Evolutionary conservation across 2,329 filamentous ascomycete species (phyloP), one percentile per base, ranked within the genome.

Genomic region (Cladosporium sp.): DNA sequence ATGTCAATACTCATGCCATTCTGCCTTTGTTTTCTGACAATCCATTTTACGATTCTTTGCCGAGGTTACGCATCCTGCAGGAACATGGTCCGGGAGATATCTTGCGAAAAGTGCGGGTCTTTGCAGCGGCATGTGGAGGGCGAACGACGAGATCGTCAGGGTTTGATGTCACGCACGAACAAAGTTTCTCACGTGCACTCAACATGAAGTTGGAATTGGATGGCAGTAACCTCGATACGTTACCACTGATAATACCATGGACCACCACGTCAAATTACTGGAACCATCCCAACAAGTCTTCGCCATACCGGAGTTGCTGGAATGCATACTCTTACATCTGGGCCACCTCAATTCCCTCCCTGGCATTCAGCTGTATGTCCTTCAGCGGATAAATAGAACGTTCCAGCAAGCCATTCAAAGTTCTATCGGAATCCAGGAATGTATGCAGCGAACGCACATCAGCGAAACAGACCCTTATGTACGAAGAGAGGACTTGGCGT

Each of bases 101-200:
- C 12, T 23, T 52, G 49, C 21, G 60, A 40, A 31, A 62, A 53
- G 3, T 62, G 60, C 49, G 49, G 60, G 49, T 53, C 60, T 55
- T 37, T 14, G 21, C 12, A 40, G 49, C 60, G 60, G 60, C 37
- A 62, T 62, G 60, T 62, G 60, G 60, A 55, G 60, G 60, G 21
- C 33, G 60, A 53, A 55, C 52, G 52, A 40, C 60, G 31, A 62
- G 46, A 53, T 37, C 46, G 37, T 59, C 58, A 31, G 29, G 26
- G 26, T 49, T 53, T 62, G 46, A 62, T 62, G 60, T 62, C 60
- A 62, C 33, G 44, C 14, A 37, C n/a, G 37, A 35, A 58, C 23
- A 14, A 23, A 40, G 14, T 35, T 16, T 23, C 16, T 26, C 37
- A 31, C 40, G 23, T 14, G 28, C 28, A 21, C 16, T 35, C 55